Base-by-base conservation (phyloP, 257 asterid genomes). In the Cruciata laevipes region DNA sequence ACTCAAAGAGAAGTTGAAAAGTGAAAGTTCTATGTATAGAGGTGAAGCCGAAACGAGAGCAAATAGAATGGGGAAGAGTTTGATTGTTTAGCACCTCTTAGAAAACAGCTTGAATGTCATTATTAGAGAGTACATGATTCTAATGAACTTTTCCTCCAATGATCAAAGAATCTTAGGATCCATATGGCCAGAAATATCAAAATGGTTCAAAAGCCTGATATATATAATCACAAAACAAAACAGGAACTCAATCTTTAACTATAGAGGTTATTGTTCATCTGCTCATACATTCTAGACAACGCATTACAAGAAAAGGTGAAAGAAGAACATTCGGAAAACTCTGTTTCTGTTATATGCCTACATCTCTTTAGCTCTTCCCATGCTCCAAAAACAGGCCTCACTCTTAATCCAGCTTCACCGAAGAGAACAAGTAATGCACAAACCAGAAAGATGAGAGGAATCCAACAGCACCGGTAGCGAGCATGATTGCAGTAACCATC, bases 371-470 rank as follows among this genome's bases (percentile, higher is more conserved):
- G 37, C 37, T 32, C 37, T 37, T 37, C 42, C 42, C 38, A 37
- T 38, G 1, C 13, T 10, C 47, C 11, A 7, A 38, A 38, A 38
- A 38, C 47, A 32, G 68, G 6, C 55, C 55, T 47, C 59, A 49
- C 66, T 72, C 66, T 82, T 82, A 90, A 71, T 90, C 97, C 52
- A 90, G 81, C 82, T 90, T 90, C 81, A 90, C 97, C 0, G 95
- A 88, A 9, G 96, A 88, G 78, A 90, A 90, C 82, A 90, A 82
- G 84, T 81, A 90, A 69, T 90, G 95, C 79, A 90, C 95, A 65
- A 90, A 90, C 92, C 96, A 90, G 79, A 90, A 88, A 6, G 96
- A 90, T 8, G 92, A 80, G 67, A 90, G 88, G 85, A 90, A 86
- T 55, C 96, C 96, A 44, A 90, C 90, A 0, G 96, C 87, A 20